Conservation (phyloP, 2,329 filamentous ascomycete genomes). For the Pseudogymnoascus pannorum region DNA sequence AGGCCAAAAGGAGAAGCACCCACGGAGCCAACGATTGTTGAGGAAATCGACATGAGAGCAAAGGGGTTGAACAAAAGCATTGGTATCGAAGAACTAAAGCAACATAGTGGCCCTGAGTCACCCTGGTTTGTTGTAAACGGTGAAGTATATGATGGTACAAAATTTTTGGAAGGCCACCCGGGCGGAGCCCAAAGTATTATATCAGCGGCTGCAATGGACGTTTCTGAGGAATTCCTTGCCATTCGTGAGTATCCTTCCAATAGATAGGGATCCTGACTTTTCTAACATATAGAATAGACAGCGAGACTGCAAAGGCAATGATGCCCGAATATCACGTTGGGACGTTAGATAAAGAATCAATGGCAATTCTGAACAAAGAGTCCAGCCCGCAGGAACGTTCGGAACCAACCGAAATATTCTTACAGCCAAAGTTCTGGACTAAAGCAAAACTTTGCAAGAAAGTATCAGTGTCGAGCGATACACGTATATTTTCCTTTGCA, state of each 20-base stretch:
- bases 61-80: conserved; percentile 56
- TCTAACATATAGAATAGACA: conserved; percentile 50
- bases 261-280: not conserved
- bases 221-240: conserved; percentile 81
- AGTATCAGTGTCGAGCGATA: conserved; percentile 65
- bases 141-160: conserved; percentile 80
- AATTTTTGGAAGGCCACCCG: conserved; percentile 74
- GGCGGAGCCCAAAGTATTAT: conserved; percentile 81
- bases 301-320: conserved; percentile 86
- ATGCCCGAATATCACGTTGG: conserved; percentile 83
- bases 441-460: conserved; percentile 64
- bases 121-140: conserved; percentile 88
- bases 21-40: conserved; percentile 38
- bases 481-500: conserved; percentile 72
- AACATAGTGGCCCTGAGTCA: conserved; percentile 54
- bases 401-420: conserved; percentile 49
- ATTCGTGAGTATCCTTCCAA: conserved; percentile 61
- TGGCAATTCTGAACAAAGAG: conserved; percentile 42
- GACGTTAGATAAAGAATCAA: conserved; percentile 56
- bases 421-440: conserved; percentile 66
- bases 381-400: conserved; percentile 31
- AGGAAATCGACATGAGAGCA: conserved; percentile 73
- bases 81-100: conserved; percentile 61
- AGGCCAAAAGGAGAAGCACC: conserved; percentile 45
- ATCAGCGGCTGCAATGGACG: conserved; percentile 73